A percentile compares a stretch with the other conserved stretches of the same genome.
Evolutionary conservation across 352 stramenopile species (phyloP).

Genomic region (Pythium sukuiense): DNA sequence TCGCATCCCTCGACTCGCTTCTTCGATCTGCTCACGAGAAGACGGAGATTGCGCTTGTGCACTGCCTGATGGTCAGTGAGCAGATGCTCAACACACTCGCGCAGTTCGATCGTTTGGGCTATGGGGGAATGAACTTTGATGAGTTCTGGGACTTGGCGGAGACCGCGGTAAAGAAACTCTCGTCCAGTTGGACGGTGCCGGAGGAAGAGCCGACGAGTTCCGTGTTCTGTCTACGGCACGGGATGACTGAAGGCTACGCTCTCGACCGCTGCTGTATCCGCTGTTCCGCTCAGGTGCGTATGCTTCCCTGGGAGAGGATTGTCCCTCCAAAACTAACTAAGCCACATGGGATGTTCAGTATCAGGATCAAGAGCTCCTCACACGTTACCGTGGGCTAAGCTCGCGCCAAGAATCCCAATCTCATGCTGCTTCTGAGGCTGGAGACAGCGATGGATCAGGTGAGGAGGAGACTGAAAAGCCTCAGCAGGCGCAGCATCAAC

Average conservation of each 20-base stretch:
- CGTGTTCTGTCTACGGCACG: conserved; percentile 65
- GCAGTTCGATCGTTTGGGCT: conserved; percentile 56
- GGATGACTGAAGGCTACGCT: conserved; percentile 35
- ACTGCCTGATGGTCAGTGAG: conserved; percentile 46
- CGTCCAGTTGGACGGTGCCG: conserved; percentile 18
- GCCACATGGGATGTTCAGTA: conserved; percentile 11
- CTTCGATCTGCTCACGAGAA: background rate
- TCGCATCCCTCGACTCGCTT: conserved; percentile 3
- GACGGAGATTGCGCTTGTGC: conserved; percentile 29
- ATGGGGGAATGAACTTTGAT: conserved; percentile 59
- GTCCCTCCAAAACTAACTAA: too few species aligned
- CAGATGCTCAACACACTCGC: conserved; percentile 39
- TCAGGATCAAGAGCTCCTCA: conserved; percentile 31
- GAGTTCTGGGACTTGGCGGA: conserved; percentile 53
- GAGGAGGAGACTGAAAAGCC: background rate
- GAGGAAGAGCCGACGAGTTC: conserved; percentile 42
- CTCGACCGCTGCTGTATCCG: conserved; percentile 50
- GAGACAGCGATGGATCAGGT: background rate
- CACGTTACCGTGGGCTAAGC: background rate
- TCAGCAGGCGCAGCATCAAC: background rate
- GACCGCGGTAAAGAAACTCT: conserved; percentile 37
- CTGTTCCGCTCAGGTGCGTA: conserved; percentile 48
- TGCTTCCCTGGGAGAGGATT: background rate
- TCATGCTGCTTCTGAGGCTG: background rate
- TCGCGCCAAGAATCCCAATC: background rate